phyloP scores from a whole-genome alignment of 2,329 filamentous ascomycete genomes.

The Fusarium circinatum region DNA sequence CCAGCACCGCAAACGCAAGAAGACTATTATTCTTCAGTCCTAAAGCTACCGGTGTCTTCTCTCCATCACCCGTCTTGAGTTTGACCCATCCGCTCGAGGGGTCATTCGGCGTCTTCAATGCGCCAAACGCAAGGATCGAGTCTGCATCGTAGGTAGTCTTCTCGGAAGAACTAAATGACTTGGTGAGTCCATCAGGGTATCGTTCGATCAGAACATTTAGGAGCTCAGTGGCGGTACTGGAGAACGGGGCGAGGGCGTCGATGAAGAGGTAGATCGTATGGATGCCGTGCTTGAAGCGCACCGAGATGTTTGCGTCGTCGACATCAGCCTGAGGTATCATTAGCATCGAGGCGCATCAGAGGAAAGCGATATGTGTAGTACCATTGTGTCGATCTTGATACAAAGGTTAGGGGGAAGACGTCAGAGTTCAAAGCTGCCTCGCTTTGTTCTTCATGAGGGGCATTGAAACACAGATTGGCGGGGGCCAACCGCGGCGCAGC shows the following conservation, averaged over 20 bases:
- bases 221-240: conserved; percentile 66
- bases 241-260: conserved; percentile 66
- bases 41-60: conserved; percentile 54
- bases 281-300: conserved; percentile 78
- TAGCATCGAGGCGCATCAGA: background rate
- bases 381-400: conserved; percentile 32
- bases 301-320: conserved; percentile 66
- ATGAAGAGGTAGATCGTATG: conserved; percentile 77
- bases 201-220: conserved; percentile 66
- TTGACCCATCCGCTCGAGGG: conserved; percentile 61
- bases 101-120: conserved; percentile 58
- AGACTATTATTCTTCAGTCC: conserved; percentile 59
- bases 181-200: conserved; percentile 64
- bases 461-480: background rate
- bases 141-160: conserved; percentile 54
- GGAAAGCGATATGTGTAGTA: background rate
- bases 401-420: background rate
- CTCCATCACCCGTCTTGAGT: conserved; percentile 51
- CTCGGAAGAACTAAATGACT: conserved; percentile 46
- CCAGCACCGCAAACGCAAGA: conserved; percentile 61
- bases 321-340: conserved; percentile 41
- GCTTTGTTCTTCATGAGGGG: conserved; percentile 15
- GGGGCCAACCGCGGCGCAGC: background rate
- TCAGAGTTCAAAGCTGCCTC: background rate
- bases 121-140: conserved; percentile 58